A percentile compares a stretch with the other conserved stretches of the same genome.
phyloP scores from a whole-genome alignment of 371 early-diverging fungal species.

The Globomyces sp. region DNA sequence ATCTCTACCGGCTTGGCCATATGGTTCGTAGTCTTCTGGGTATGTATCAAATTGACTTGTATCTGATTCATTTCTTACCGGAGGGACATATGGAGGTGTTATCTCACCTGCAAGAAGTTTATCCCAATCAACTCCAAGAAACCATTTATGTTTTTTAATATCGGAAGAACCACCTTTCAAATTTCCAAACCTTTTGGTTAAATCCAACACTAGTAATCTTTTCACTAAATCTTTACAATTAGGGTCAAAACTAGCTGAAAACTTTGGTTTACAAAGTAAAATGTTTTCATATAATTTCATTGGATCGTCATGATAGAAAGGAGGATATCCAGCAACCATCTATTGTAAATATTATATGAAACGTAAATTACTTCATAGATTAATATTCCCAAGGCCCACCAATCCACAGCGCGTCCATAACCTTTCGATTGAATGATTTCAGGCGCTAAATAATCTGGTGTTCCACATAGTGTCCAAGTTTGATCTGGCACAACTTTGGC shows the following conservation, averaged over 20 bases:
- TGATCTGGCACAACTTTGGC: conserved; percentile 87
- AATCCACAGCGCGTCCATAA: conserved; percentile 64
- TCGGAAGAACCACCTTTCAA: conserved; percentile 77
- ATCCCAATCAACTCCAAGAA: conserved; percentile 86
- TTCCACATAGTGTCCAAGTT: conserved; percentile 95
- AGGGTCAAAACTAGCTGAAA: conserved; percentile 83
- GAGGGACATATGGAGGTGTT: conserved; percentile 82
- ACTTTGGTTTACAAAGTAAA: conserved; percentile 74
- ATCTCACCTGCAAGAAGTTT: conserved; percentile 65
- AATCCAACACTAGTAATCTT: conserved; percentile 75
- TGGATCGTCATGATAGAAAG: conserved; percentile 88
- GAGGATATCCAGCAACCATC: conserved; percentile 81
- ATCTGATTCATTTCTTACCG: conserved; percentile 61
- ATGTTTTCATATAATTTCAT: conserved; percentile 84
- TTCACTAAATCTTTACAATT: conserved; percentile 84
- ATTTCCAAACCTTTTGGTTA: conserved; percentile 85
- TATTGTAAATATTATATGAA: neutral
- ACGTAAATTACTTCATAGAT: conserved; percentile 54
- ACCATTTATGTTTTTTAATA: conserved; percentile 90
- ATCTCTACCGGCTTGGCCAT: conserved; percentile 31
- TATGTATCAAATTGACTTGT: conserved; percentile 89
- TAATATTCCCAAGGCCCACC: conserved; percentile 64
- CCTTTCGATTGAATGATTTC: conserved; percentile 92
- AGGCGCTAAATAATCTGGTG: conserved; percentile 97
- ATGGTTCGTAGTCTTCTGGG: conserved; percentile 66